Evolutionary conservation across 106 monocot species (phyloP).

Genomic region (Alisma plantagoaquatica): DNA sequence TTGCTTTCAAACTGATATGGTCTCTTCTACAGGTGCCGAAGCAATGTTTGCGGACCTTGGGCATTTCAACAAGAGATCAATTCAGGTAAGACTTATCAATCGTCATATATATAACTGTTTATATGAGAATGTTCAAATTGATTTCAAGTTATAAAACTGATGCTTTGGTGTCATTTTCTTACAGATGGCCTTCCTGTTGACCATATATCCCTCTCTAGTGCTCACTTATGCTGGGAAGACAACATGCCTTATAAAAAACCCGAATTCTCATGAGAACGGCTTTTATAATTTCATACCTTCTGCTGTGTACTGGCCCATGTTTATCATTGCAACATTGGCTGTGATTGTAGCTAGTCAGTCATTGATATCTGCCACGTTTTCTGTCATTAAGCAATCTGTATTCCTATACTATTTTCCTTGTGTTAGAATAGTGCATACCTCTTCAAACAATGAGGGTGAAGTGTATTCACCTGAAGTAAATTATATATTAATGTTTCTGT

Average conservation of each 20-base stretch:
- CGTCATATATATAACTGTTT: too few species aligned
- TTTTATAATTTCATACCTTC: constrained; percentile 66
- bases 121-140: too few species aligned
- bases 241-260: constrained; percentile 57
- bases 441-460: constrained; percentile 54
- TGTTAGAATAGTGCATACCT: constrained; percentile 72
- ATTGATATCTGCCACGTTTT: constrained; percentile 85
- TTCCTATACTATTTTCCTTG: constrained; percentile 72
- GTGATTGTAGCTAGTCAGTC: constrained; percentile 85
- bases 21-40: constrained; percentile 87
- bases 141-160: too few species aligned
- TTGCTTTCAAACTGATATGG: too few species aligned
- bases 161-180: too few species aligned
- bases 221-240: constrained; percentile 80
- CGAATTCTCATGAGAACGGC: constrained; percentile 33
- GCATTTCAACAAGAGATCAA: constrained; percentile 83
- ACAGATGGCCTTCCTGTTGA: constrained; percentile 72
- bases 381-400: constrained; percentile 69
- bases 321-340: constrained; percentile 54
- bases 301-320: constrained; percentile 76
- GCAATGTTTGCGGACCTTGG: constrained; percentile 95
- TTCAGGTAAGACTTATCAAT: too few species aligned
- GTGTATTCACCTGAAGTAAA: constrained; percentile 84
- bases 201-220: constrained; percentile 75
- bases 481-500: constrained; percentile 69